Conservation (phyloP, 257 asterid species). For the Cruciata laevipes region DNA sequence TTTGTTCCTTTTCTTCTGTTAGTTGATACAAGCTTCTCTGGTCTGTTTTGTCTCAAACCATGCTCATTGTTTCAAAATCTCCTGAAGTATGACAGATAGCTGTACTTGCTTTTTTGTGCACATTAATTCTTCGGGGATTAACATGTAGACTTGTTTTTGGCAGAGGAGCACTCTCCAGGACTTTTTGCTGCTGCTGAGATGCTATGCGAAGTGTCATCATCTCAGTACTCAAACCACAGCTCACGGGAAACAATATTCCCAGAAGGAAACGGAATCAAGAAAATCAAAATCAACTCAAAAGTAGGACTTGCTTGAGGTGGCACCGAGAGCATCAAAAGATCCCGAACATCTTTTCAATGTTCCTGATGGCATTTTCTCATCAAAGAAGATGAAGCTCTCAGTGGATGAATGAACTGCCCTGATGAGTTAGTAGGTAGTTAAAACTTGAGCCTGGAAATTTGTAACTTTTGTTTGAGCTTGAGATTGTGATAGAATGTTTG, state of each 20-base stretch:
- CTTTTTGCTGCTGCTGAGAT: slow-evolving; percentile 68
- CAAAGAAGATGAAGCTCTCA: slow-evolving; percentile 60
- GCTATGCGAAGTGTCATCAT: slow-evolving; percentile 58
- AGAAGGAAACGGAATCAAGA: slow-evolving; percentile 39
- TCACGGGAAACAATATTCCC: slow-evolving; percentile 33
- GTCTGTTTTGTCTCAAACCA: neutral
- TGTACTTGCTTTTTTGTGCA: neutral
- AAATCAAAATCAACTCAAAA: slow-evolving; percentile 40
- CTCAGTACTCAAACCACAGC: slow-evolving; percentile 27
- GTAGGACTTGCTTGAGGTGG: slow-evolving; percentile 34
- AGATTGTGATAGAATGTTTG: too few species aligned
- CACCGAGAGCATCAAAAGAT: slow-evolving; percentile 29
- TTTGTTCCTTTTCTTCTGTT: neutral
- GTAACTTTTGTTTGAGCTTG: too few species aligned
- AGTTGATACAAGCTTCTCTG: neutral
- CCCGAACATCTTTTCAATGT: slow-evolving; percentile 27
- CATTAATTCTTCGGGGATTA: neutral
- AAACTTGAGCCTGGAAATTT: too few species aligned
- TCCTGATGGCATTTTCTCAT: slow-evolving; percentile 36
- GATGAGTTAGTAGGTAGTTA: too few species aligned
- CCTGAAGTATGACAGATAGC: too few species aligned
- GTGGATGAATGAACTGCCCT: too few species aligned
- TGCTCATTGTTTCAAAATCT: neutral
- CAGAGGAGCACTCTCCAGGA: slow-evolving; percentile 46
- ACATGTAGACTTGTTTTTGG: slow-evolving; percentile 4